These are phyloP conservation scores for Glaciozyma martinii DNA, from an alignment of 768 basidiomycete species.

Conservation along the genomic window DNA sequence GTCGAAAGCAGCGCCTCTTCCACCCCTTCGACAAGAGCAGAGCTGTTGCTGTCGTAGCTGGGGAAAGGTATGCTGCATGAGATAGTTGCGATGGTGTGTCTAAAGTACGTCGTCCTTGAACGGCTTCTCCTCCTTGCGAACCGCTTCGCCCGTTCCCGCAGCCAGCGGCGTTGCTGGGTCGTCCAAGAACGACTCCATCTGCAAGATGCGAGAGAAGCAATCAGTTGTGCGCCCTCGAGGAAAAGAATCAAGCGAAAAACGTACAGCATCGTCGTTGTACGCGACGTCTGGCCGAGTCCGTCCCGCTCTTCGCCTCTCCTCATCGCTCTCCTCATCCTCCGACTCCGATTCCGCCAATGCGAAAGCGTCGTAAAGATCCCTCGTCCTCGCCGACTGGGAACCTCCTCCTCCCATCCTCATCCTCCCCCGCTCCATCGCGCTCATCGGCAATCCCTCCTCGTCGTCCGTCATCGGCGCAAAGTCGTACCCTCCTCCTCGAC, in stretches of 20 bases:
- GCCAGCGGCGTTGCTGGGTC: background rate
- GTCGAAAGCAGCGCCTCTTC: no score
- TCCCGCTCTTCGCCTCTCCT: background rate
- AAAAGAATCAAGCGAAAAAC: background rate
- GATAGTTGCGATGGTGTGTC: no score
- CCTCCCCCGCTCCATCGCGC: constrained; percentile 48
- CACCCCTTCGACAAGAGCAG: no score
- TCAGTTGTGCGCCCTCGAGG: background rate
- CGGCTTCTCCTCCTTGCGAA: no score
- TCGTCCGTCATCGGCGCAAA: constrained; percentile 42
- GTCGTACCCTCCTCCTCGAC: constrained; percentile 22
- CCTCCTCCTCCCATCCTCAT: constrained; percentile 11
- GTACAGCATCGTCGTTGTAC: background rate
- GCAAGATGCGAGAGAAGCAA: background rate
- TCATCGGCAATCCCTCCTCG: constrained; percentile 71
- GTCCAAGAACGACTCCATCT: constrained; percentile 2
- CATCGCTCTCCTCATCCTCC: constrained; percentile 15
- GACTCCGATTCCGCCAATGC: constrained; percentile 35
- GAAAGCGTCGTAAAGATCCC: constrained; percentile 93
- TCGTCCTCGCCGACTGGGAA: constrained; percentile 47
- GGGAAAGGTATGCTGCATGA: no score
- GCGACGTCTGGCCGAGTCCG: background rate
- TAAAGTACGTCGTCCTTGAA: no score
- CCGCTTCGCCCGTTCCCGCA: background rate
- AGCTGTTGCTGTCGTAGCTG: no score